These are phyloP conservation scores for Pseudogymnoascus sp. DNA, from an alignment of 2,329 filamentous ascomycete species.

Conservation along the genomic window DNA sequence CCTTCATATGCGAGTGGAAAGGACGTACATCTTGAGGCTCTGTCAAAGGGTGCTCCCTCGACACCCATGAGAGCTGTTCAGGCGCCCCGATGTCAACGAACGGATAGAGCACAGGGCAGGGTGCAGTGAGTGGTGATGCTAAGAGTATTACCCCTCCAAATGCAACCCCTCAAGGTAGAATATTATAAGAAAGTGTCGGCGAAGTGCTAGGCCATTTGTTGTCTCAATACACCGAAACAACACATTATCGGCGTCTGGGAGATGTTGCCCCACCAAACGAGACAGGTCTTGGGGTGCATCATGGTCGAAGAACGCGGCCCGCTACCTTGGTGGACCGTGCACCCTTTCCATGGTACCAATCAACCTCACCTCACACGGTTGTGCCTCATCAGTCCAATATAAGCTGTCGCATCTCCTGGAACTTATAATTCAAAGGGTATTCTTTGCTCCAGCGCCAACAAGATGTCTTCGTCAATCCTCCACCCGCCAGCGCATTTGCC, in stretches of 20 bases:
- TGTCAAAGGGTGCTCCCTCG: neutral
- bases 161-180: neutral
- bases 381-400: neutral
- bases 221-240: neutral
- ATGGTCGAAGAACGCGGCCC: slow-evolving; percentile 1
- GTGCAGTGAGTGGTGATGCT: neutral
- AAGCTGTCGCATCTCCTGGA: slow-evolving; percentile 3
- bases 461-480: slow-evolving; percentile 46
- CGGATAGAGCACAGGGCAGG: neutral
- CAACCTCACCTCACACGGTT: neutral
- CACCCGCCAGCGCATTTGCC: slow-evolving; percentile 50
- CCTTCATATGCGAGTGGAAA: neutral
- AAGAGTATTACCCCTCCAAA: neutral
- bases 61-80: neutral
- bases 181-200: neutral
- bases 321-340: slow-evolving; percentile 7
- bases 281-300: slow-evolving; percentile 2
- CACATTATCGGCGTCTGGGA: slow-evolving; percentile 4
- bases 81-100: neutral
- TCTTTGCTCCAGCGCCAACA: neutral
- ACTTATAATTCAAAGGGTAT: neutral
- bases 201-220: neutral
- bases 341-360: neutral
- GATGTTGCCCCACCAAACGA: slow-evolving; percentile 5
- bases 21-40: slow-evolving; percentile 6